Conservation (phyloP, 2,329 filamentous ascomycete genomes). For the Phoma herbarum region DNA sequence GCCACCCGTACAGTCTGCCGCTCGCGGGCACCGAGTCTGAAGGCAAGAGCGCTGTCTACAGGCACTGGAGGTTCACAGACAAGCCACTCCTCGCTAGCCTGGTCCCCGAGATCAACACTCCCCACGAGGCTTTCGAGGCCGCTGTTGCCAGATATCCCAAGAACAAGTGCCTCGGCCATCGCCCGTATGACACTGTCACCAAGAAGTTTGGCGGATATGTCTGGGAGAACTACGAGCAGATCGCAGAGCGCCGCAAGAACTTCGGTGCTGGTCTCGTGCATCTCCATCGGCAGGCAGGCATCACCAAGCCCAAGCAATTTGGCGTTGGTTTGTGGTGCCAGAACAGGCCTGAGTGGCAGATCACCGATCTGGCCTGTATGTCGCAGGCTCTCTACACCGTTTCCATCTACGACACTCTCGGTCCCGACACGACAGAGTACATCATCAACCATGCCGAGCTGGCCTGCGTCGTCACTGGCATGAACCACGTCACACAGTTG, state of each 20-base stretch:
- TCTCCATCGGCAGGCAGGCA: constrained; percentile 76
- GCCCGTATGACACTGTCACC: constrained; percentile 78
- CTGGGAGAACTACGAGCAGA: constrained; percentile 83
- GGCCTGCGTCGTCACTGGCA: constrained; percentile 76
- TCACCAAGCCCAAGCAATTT: constrained; percentile 67
- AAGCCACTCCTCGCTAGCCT: constrained; percentile 59
- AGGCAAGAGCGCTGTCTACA: constrained; percentile 78
- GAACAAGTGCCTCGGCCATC: constrained; percentile 78
- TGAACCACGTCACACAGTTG: constrained; percentile 82
- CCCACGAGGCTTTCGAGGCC: constrained; percentile 82
- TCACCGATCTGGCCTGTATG: constrained; percentile 82
- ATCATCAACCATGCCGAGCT: constrained; percentile 92
- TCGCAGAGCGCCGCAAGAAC: constrained; percentile 81
- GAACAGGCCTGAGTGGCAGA: constrained; percentile 89
- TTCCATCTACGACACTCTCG: constrained; percentile 95
- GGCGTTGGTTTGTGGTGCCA: constrained; percentile 86
- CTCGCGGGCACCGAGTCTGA: constrained; percentile 78
- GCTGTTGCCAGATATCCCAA: constrained; percentile 68
- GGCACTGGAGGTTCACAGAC: constrained; percentile 81
- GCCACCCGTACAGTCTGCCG: constrained; percentile 79
- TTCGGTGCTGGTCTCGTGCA: constrained; percentile 87
- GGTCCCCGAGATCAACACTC: constrained; percentile 73
- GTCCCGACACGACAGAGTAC: constrained; percentile 89
- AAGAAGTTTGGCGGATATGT: constrained; percentile 79
- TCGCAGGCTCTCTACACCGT: constrained; percentile 90